A percentile compares a stretch with the other conserved stretches of the same genome.
These are phyloP conservation scores for Taiozyma sp. DNA, from an alignment of 1,139 yeast species.

Conservation along the genomic window DNA sequence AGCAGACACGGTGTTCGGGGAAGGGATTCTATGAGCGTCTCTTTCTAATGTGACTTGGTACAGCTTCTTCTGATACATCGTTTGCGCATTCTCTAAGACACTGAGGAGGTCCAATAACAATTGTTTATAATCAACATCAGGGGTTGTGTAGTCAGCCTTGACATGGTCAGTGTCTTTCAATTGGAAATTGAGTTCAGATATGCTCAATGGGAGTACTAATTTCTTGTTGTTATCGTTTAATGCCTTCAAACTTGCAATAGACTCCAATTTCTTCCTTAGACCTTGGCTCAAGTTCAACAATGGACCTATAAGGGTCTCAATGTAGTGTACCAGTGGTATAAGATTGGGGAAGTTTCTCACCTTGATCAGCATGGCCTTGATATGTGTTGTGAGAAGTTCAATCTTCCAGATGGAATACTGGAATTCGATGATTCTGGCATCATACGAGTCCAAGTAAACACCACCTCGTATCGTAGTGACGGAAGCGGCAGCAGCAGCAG, in stretches of 20 bases:
- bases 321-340: slow-evolving; percentile 26
- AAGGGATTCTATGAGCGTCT: slow-evolving; percentile 25
- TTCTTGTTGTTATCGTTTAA: slow-evolving; percentile 16
- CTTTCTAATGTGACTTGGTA: slow-evolving; percentile 39
- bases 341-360: slow-evolving; percentile 9
- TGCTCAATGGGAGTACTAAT: slow-evolving; percentile 19
- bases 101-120: slow-evolving; percentile 11
- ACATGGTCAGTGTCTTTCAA: slow-evolving; percentile 21
- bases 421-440: slow-evolving; percentile 14
- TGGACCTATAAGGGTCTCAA: slow-evolving; percentile 37
- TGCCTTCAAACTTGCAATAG: slow-evolving; percentile 35
- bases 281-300: slow-evolving; percentile 47
- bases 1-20: slow-evolving; percentile 24
- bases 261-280: slow-evolving; percentile 38
- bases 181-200: slow-evolving; percentile 29
- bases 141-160: not conserved
- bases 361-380: slow-evolving; percentile 24
- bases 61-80: slow-evolving; percentile 44
- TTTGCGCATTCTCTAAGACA: slow-evolving; percentile 33
- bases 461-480: slow-evolving; percentile 8
- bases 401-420: slow-evolving; percentile 29
- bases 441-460: slow-evolving; percentile 23
- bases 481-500: slow-evolving; percentile 10
- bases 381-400: slow-evolving; percentile 18
- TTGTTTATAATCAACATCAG: slow-evolving; percentile 4